phyloP scores from a whole-genome alignment of 2,329 filamentous ascomycete species.

The Alternaria triticina region DNA sequence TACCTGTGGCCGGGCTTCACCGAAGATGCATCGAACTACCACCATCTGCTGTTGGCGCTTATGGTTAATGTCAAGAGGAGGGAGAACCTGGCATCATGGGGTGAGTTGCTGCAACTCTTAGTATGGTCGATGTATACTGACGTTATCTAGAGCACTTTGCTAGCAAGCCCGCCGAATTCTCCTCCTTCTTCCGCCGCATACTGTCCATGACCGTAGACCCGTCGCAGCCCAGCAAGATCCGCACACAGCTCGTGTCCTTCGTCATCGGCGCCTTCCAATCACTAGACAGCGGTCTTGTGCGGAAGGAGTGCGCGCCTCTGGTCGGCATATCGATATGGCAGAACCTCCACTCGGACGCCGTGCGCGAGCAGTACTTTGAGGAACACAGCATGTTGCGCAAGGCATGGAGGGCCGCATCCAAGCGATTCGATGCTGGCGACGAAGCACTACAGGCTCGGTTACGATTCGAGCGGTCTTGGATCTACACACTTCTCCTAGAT shows the following conservation, averaged over 20 bases:
- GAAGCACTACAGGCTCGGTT: conserved; percentile 77
- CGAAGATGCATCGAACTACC: conserved; percentile 87
- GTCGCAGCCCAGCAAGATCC: conserved; percentile 54
- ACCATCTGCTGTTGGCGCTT: conserved; percentile 84
- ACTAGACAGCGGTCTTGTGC: conserved; percentile 83
- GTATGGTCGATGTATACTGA: conserved; percentile 41
- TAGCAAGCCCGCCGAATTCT: conserved; percentile 80
- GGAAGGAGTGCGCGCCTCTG: conserved; percentile 94
- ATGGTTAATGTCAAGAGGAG: conserved; percentile 87
- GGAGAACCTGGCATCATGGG: conserved; percentile 87
- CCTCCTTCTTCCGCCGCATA: conserved; percentile 84
- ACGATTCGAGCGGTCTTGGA: conserved; percentile 91
- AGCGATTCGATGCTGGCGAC: conserved; percentile 87
- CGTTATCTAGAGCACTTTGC: conserved; percentile 70
- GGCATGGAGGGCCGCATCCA: conserved; percentile 85
- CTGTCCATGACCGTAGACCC: conserved; percentile 78
- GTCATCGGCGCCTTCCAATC: conserved; percentile 93
- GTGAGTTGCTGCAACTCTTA: conserved; percentile 55
- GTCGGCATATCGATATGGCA: conserved; percentile 97
- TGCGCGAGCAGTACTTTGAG: conserved; percentile 75
- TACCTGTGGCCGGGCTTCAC: conserved; percentile 95
- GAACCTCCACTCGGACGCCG: conserved; percentile 79
- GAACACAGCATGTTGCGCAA: conserved; percentile 79
- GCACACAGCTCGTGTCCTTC: conserved; percentile 86
- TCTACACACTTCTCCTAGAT: conserved; percentile 83